Evolutionary conservation across 768 basidiomycete genomes (phyloP).

Genomic region (Tulasnella sp.): DNA sequence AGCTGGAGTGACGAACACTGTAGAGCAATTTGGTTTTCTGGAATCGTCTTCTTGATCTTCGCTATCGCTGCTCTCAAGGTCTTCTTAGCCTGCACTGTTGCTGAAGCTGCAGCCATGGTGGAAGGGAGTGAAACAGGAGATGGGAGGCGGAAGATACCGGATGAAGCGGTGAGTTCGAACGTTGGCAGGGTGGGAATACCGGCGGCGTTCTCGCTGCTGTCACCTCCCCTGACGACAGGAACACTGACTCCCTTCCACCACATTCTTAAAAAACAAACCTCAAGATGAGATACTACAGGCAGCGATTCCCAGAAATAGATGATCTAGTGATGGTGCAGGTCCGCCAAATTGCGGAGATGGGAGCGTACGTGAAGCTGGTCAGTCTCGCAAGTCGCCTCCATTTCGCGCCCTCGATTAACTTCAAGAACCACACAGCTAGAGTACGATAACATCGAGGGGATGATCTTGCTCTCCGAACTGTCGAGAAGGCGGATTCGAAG

Average conservation of each 20-base stretch:
- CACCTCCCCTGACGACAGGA: neutral
- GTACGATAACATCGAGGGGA: constrained; percentile 98
- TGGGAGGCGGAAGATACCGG: constrained; percentile 10
- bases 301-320: constrained; percentile 92
- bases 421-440: constrained; percentile 62
- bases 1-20: constrained; percentile 12
- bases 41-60: constrained; percentile 17
- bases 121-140: neutral
- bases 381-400: constrained; percentile 37
- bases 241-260: constrained; percentile 27
- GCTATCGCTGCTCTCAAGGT: constrained; percentile 16
- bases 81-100: constrained; percentile 26
- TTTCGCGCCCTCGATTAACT: neutral
- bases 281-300: constrained; percentile 86
- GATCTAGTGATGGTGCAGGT: constrained; percentile 99
- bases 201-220: neutral
- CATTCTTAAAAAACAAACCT: neutral
- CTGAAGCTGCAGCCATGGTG: constrained; percentile 21
- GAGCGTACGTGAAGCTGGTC: constrained; percentile 97
- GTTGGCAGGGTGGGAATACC: neutral
- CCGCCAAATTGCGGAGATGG: constrained; percentile 99
- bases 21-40: constrained; percentile 20
- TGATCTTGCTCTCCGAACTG: constrained; percentile 98
- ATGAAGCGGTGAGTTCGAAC: neutral
- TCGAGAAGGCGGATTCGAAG: constrained; percentile 93